A percentile compares a stretch with the other conserved stretches of the same genome.
Evolutionary conservation across 2,329 filamentous ascomycete species (phyloP).

Genomic region (Ophiostoma sp.): DNA sequence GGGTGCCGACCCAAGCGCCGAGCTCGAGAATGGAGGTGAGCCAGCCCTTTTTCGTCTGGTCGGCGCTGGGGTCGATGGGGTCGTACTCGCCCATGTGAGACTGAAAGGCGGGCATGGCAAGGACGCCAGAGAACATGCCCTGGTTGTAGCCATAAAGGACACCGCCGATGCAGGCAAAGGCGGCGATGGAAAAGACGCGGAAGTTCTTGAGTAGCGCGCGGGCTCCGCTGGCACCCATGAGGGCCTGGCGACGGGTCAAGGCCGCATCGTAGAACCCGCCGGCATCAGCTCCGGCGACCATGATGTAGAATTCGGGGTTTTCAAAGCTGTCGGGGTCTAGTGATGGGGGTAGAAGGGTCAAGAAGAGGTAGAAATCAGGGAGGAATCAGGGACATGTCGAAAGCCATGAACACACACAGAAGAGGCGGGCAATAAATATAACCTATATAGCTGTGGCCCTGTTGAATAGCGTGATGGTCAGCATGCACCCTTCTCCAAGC

Average conservation of each 20-base stretch:
- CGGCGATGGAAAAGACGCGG: constrained; percentile 52
- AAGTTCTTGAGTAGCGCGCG: constrained; percentile 53
- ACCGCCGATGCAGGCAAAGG: constrained; percentile 59
- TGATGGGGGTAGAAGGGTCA: too few relatives aligned
- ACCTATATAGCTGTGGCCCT: not conserved
- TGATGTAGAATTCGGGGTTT: constrained; percentile 7
- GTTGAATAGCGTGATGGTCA: not conserved
- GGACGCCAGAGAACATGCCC: constrained; percentile 68
- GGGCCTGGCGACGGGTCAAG: constrained; percentile 45
- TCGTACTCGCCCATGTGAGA: constrained; percentile 53
- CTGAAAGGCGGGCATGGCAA: constrained; percentile 52
- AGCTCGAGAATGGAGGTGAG: constrained; percentile 65
- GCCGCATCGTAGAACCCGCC: constrained; percentile 44
- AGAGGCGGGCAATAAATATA: too few relatives aligned
- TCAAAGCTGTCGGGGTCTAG: too few relatives aligned
- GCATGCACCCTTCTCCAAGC: not conserved
- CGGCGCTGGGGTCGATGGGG: constrained; percentile 39
- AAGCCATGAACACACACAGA: too few relatives aligned
- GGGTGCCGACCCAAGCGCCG: constrained; percentile 68
- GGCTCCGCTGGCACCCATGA: constrained; percentile 50
- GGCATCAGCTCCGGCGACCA: constrained; percentile 21
- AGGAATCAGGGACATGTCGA: too few relatives aligned
- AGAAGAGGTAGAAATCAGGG: too few relatives aligned
- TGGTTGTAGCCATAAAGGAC: constrained; percentile 68
- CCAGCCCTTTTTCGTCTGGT: constrained; percentile 54